Evolutionary conservation across 371 early-diverging fungal genomes (phyloP), one percentile per base, ranked within the genome.

Genomic region (Phascolomyces articulosus): DNA sequence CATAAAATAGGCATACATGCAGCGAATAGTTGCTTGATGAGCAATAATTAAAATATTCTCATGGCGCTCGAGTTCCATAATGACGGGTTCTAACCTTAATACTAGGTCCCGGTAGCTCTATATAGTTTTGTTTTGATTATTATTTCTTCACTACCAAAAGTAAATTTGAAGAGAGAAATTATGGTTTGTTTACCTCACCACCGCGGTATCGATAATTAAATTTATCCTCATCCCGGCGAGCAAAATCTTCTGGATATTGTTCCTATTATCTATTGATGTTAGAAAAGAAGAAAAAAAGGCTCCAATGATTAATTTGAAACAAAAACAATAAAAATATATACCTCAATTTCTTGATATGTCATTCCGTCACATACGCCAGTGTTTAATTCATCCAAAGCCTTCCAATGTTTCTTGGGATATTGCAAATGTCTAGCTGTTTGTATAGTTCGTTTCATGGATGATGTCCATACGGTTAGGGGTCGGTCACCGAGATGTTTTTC

Each of bases 351-450:
- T 69, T 96, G 97, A 77, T 99, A 99, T 10, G 98, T 98, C 83
- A 97, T 84, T 24, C 96, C 98, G 78, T 99, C 99, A 82, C 99
- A 99, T 13, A 96, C 91, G 18, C 99, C 98, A 9, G 96, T 93
- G 70, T 97, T 93, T 40, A 99, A 78, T 76, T 99, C 99, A 78
- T 99, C 99, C 71, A 99, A 74, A 28, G 95, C 96, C 74, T 97
- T 98, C 95, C 97, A 96, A 69, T 90, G 91, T 60, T 96, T 77
- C 65, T 97, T 96, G 54, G 96, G 94, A 78, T 92, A 91, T 1
- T 83, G 78, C 47, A 99, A 68, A 20, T 90, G 71, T 1, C 80
- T 78, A 18, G 91, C 93, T 2, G 98, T 98, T 58, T 96, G 93
- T 63, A 93, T 91, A 0, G 98, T 95, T 63, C 98, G 86, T 67